Evolutionary conservation across 768 basidiomycete genomes (phyloP), one percentile per base, ranked within the genome.

Genomic region (Mycena kentingensis): DNA sequence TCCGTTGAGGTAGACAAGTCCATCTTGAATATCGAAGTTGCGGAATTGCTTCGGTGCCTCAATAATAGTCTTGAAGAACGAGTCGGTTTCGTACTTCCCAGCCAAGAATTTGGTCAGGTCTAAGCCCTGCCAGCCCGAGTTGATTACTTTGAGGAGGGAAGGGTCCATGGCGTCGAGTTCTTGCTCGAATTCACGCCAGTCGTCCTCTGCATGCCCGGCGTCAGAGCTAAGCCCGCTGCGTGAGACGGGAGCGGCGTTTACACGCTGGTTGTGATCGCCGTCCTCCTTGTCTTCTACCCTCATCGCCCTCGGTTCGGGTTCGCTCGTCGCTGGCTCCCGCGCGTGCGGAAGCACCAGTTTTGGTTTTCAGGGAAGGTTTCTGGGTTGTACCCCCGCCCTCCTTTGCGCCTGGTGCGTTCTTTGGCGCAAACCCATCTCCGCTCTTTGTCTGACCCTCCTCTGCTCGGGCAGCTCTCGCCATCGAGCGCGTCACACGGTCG

Each of bases 11-110:
- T 49, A 62, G 2, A 64, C 27, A 0, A 62, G 18, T 3, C 54
- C 59, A 28, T 54, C 51, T 26, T 52, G 27, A 15, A 57, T 27
- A 29, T 58, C 55, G 27, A 63, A 64, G 38, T 62, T 64, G 6
- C 49, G 51, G 38, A 46, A 58, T 3, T 35, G 48, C 34, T 58
- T 51, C 3, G 57, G 57, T 16, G 32, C 26, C 1, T 38, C 47
- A n/a, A 58, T 39, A 13, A 58, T 53, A 8, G 32, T 13, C 25
- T 51, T 51, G 44, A 45, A 50, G 36, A 55, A 44, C 18, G 16
- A 3, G 46, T 54, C 52, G 7, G 48, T 32, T 11, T 6, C 43
- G 36, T 52, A 52, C 2, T 39, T 27, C 25, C 39, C 16, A 3
- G 28, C 52, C 1, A 54, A 10, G 12, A 48, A 27, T 13, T 43